Percentiles rank a stretch among this genome's conserved stretches.
Evolutionary conservation across 495 filamentous ascomycete species (phyloP).

Genomic region (Neurospora sp.): DNA sequence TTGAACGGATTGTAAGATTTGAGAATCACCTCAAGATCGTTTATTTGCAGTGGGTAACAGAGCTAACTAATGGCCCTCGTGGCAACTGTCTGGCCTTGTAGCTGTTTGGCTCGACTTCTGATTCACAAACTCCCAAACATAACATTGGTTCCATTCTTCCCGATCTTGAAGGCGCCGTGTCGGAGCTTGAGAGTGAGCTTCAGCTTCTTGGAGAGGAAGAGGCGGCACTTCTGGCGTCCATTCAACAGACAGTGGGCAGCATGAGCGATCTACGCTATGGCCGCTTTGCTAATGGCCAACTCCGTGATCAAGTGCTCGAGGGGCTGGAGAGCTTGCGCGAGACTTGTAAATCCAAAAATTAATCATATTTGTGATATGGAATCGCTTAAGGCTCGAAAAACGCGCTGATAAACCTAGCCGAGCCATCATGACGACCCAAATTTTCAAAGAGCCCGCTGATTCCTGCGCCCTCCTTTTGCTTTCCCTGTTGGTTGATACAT

Average conservation of each 20-base stretch:
- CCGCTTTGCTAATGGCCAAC: conserved; percentile 51
- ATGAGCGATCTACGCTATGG: conserved; percentile 81
- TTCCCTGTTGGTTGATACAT: too few relatives aligned
- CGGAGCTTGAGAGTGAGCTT: conserved; percentile 57
- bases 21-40: neutral
- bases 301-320: conserved; percentile 50
- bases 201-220: conserved; percentile 54
- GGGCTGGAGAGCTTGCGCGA: conserved; percentile 54
- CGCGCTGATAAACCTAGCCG: neutral
- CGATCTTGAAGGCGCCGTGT: conserved; percentile 56
- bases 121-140: conserved; percentile 38
- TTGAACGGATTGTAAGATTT: conserved; percentile 54
- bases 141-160: conserved; percentile 53
- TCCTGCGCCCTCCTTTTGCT: too few relatives aligned
- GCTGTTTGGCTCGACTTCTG: conserved; percentile 52
- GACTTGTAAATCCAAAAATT: conserved; percentile 44
- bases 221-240: conserved; percentile 45
- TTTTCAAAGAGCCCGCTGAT: too few relatives aligned
- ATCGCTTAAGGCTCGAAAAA: neutral
- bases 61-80: neutral
- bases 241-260: conserved; percentile 54
- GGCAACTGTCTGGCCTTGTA: conserved; percentile 14
- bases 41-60: neutral
- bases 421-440: neutral
- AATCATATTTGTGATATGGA: conserved; percentile 8